A percentile compares a stretch with the other conserved stretches of the same genome.
phyloP scores from a whole-genome alignment of 345 rosid genomes.

The Gossypium arboreum region DNA sequence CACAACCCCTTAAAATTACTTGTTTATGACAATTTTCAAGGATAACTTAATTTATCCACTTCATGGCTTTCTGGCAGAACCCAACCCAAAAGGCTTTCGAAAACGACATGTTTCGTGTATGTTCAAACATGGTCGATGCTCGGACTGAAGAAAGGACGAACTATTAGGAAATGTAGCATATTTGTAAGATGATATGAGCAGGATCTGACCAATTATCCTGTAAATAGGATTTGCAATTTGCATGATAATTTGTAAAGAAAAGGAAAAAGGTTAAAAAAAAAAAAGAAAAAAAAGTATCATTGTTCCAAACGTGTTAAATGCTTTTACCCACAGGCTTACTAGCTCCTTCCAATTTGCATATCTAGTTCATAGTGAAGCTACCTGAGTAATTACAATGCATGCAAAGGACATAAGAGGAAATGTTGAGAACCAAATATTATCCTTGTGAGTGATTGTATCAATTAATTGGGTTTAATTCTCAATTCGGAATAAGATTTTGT shows the following conservation, averaged over 20 bases:
- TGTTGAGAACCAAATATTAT: no score
- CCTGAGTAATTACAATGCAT: no score
- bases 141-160: not conserved
- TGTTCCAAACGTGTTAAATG: no score
- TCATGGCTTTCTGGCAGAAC: not conserved
- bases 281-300: no score
- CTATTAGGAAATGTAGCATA: conserved; percentile 1
- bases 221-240: not conserved
- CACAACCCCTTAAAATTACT: not conserved
- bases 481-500: no score
- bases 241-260: not conserved
- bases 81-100: not conserved
- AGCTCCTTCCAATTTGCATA: no score
- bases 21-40: not conserved
- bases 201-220: not conserved
- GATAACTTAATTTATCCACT: not conserved
- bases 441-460: no score
- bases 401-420: no score
- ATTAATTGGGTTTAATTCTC: no score
- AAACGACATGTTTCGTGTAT: not conserved
- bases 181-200: not conserved
- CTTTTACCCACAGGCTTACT: no score
- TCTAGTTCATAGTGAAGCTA: no score
- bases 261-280: not conserved
- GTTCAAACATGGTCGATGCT: not conserved